Percentiles rank a stretch among this genome's conserved stretches.
Evolutionary conservation across 495 filamentous ascomycete genomes (phyloP).

Genomic region (Hyaloscypha hepaticicola): DNA sequence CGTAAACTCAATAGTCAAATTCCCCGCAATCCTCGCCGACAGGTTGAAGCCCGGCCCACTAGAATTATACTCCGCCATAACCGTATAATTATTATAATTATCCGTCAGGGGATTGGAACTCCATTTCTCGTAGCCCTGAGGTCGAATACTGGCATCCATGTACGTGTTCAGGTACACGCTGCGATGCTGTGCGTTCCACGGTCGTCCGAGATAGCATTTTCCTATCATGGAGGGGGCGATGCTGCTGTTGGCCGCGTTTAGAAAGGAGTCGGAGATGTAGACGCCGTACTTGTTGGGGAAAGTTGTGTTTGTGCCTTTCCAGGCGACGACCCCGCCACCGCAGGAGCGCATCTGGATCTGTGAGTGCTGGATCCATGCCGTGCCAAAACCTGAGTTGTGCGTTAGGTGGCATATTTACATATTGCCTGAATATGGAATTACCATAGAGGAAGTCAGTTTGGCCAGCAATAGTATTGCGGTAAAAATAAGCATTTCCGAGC

Average conservation of each 20-base stretch:
- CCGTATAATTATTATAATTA: not conserved
- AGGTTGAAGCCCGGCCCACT: not conserved
- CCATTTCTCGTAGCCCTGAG: conserved; percentile 40
- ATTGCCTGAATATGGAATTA: not conserved
- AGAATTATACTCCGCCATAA: not conserved
- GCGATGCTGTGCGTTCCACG: conserved; percentile 55
- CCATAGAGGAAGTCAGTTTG: conserved; percentile 60
- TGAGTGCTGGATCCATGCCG: conserved; percentile 16
- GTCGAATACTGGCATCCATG: conserved; percentile 49
- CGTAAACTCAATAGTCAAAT: not conserved
- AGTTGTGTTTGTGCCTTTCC: conserved; percentile 65
- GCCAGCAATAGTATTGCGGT: conserved; percentile 53
- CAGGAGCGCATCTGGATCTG: conserved; percentile 39
- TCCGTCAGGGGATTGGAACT: not conserved
- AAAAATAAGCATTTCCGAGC: conserved; percentile 59
- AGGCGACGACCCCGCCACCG: conserved; percentile 63
- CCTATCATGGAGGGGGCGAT: conserved; percentile 45
- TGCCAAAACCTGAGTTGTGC: conserved; percentile 12
- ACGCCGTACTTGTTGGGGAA: conserved; percentile 62
- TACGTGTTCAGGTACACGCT: conserved; percentile 51
- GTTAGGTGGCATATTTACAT: not conserved
- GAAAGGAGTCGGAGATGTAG: conserved; percentile 52
- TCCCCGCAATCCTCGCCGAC: not conserved
- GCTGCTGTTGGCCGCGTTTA: conserved; percentile 45
- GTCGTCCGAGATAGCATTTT: conserved; percentile 54